Evolutionary conservation across 202 grass and related monocot species (phyloP), one percentile per base, ranked within the genome.

Genomic region (Thinopyrum obtusiflorum): DNA sequence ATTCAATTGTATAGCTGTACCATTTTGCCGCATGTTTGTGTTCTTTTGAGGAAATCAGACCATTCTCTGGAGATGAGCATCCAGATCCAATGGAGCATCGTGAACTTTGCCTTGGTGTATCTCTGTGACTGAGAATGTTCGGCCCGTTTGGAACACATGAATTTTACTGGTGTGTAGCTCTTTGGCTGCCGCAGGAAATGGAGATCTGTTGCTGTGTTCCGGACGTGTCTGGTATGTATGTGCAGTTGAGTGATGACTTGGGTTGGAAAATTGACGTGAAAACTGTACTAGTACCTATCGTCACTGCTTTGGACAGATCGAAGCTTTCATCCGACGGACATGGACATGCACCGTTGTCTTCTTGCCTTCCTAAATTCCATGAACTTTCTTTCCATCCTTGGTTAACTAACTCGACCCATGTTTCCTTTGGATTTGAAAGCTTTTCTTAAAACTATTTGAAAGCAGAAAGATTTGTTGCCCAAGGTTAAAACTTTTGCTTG

Each of bases 1-100:
- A 46, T 36, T 47, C 57, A 61, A 85, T 47, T 88, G 89, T 91
- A 91, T 73, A 91, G 77, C 20, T 81, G 35, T 76, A 62, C 3
- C 17, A 60, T 79, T 18, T 75, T 75, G 5, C 23, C 29, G 3
- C 25, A 6, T 28, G 15, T 79, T 79, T 68, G 64, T 64, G 31
- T 89, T 82, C 40, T 31, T 6, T 40, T 3, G 51, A 69, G 61
- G 53, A 90, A 59, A 55, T 71, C 2, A 64, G 27, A 65, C 36
- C 77, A 76, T 70, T 46, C 28, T 87, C 36, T 51, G 73, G 73
- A 77, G 27, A 32, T 20, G 65, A 67, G 65, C 29, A 67, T 31
- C 26, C 26, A 32, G 6, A 10, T 76, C 18, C 73, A 31, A 18
- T 33, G 47, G 47, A 76, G 17, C 26, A 74, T 10, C 27, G 0